Evolutionary conservation across 176 grass and related monocot species (phyloP), one percentile per base, ranked within the genome.

Genomic region (Metroxylon sagu): DNA sequence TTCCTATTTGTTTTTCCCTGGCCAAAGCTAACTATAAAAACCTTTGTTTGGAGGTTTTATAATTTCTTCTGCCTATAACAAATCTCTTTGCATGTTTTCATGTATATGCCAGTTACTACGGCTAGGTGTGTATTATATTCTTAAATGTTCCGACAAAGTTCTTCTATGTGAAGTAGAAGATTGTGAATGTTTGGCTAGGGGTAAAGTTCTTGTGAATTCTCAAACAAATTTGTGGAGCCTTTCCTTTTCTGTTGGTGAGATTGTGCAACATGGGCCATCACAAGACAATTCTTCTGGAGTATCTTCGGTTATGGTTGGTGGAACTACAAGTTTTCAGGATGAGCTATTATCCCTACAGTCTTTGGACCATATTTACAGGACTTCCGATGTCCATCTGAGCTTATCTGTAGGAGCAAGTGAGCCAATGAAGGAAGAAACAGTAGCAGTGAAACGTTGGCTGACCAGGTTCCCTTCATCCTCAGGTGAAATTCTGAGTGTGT

Each of bases 101-200:
- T 61, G 74, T 17, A 50, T 66, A 57, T 69, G 29, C 50, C 75
- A 96, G 92, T 75, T 66, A 60, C 77, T 87, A 27, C 63, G 75
- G 50, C 77, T 90, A 49, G 79, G 79, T 66, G 73, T 57, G 57
- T 90, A 68, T 66, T 96, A 88, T 87, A 69, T 90, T 85, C 77
- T 96, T 52, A 76, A 90, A 59, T 96, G 92, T 67, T 66, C 75
- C 16, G 60, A 27, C 62, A 72, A 67, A 54, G 65, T 52, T 77
- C 49, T 28, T 19, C 28, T 25, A 19, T 66, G 25, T 59, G 28
- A 29, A 26, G 23, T 60, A 50, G 67, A 77, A 64, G 57, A 19
- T 16, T 90, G 87, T 62, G 74, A 69, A 68, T 83, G 84, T 74
- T 60, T 85, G 18, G 53, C 61, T 62, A 43, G 49, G 31, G 61